Conservation (phyloP, 2,329 filamentous ascomycete species). For the Graphiopsis chlorocephala region DNA sequence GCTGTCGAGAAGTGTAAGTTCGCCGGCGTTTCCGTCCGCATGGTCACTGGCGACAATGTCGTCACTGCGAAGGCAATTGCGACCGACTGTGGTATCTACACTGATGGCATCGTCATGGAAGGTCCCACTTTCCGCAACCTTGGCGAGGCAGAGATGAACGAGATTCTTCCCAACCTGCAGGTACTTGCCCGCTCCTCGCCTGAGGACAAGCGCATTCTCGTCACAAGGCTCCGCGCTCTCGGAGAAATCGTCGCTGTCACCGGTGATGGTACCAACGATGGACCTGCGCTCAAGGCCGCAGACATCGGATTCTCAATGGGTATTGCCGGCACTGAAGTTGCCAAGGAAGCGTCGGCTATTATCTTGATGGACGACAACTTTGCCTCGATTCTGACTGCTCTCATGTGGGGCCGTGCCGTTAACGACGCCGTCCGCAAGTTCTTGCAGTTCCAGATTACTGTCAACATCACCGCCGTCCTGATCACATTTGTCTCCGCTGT, state of each 20-base stretch:
- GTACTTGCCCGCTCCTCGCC: constrained; percentile 68
- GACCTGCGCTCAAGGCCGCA: constrained; percentile 62
- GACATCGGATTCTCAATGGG: constrained; percentile 69
- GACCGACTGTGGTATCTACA: constrained; percentile 66
- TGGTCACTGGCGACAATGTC: constrained; percentile 73
- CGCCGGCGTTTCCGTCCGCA: constrained; percentile 69
- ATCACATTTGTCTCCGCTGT: constrained; percentile 87
- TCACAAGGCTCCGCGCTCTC: constrained; percentile 61
- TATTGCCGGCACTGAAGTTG: constrained; percentile 64
- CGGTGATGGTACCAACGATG: constrained; percentile 66
- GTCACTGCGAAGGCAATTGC: constrained; percentile 73
- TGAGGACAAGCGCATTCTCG: constrained; percentile 66
- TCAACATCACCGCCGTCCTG: constrained; percentile 87
- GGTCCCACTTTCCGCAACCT: constrained; percentile 46
- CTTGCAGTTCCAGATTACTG: constrained; percentile 71
- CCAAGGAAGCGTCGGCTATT: constrained; percentile 63
- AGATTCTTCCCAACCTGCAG: constrained; percentile 60
- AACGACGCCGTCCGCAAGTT: constrained; percentile 56
- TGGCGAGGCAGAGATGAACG: constrained; percentile 46
- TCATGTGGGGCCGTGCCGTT: constrained; percentile 61
- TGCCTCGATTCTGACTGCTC: constrained; percentile 60
- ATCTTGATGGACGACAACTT: constrained; percentile 64
- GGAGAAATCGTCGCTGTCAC: constrained; percentile 67
- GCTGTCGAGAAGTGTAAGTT: constrained; percentile 65
- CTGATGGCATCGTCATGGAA: constrained; percentile 44